phyloP scores from a whole-genome alignment of 176 grass and related monocot genomes.

The Cymbopogon citratus region DNA sequence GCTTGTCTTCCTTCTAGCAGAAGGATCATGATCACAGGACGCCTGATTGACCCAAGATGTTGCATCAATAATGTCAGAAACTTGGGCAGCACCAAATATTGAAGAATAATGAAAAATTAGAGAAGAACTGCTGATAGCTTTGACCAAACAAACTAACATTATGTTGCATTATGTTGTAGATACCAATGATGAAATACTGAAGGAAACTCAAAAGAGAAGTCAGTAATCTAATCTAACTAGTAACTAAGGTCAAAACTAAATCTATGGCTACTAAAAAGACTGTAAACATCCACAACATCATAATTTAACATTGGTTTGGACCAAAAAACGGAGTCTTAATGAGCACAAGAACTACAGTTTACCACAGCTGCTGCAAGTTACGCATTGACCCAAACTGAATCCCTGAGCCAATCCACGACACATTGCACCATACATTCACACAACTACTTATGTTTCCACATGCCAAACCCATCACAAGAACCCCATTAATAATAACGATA shows the following conservation, averaged over 20 bases:
- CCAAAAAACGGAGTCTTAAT: neutral
- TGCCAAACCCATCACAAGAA: too few species aligned
- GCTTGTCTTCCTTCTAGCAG: conserved; percentile 80
- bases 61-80: conserved; percentile 9
- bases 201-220: neutral
- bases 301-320: neutral
- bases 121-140: neutral
- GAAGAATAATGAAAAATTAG: neutral
- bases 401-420: neutral
- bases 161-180: neutral
- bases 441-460: neutral
- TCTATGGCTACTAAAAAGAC: neutral
- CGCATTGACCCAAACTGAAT: neutral
- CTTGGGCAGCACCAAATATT: neutral
- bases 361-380: neutral
- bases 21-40: conserved; percentile 46
- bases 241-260: neutral
- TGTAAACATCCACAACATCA: neutral
- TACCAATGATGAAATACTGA: neutral
- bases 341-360: neutral
- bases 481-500: too few species aligned
- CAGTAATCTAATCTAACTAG: neutral
- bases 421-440: neutral
- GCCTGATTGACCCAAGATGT: conserved; percentile 25
- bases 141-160: neutral